Base-by-base conservation (phyloP, 495 filamentous ascomycete species). In the Hypoxylon cercidicola region DNA sequence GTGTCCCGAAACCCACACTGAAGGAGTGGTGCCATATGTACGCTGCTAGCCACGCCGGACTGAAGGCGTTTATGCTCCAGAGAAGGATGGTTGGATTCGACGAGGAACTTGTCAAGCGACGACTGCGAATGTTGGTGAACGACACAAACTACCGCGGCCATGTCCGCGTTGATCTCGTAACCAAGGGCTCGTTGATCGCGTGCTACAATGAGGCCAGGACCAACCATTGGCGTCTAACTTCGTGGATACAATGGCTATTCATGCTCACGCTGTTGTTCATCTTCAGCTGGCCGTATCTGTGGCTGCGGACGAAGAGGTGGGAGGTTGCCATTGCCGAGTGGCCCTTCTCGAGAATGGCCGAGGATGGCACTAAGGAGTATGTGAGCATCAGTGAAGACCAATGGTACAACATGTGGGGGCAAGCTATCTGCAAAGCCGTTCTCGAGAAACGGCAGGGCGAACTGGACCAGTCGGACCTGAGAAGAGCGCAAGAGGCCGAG, bases 231-330 rank as follows among this genome's bases (percentile, higher is more conserved):
- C 81, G 88, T 3, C 72, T 81, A 51, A 88, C 78, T 4, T 60
- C 49, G 10, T 89, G 84, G 81, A 78, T 88, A 23, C 68, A 77
- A 9, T 86, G 79, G 81, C 19, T 89, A 34, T 89, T 87, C 74
- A 84, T 81, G 66, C 68, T 88, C 11, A 85, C 82, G 2, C 82
- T 89, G 52, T 71, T 87, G 40, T 88, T 87, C 77, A 64, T 89
- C 34, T 79, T 89, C 67, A 73, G 79, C 15, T 89, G 88, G 88
- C 88, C 87, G 13, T 79, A 83, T 43, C 74, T 90, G 25, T 87
- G 82, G 77, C 81, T 89, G 66, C 67, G 79, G 6, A 90, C 88
- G 12, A 83, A 82, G 66, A 75, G 79, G n/a, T 90, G 84, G 68
- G 80, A 85, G 55, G 85, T 89, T 3, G 82, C 81, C 2, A 70